Conservation (phyloP, 148 eudicot species). For the Nyssa sinensis region DNA sequence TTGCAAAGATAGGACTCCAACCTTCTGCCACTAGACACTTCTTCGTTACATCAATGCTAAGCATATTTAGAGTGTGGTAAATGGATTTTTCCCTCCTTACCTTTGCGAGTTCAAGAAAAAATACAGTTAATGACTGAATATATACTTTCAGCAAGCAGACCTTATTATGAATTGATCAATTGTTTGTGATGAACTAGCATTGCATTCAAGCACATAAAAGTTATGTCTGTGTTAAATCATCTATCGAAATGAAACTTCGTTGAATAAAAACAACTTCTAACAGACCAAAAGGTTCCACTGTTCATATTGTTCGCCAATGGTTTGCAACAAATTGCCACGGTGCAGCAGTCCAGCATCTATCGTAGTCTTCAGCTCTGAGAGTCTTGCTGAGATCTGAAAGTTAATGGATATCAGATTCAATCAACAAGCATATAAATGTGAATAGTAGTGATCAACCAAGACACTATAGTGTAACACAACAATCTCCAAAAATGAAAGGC, state of each 20-base stretch:
- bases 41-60: constrained; percentile 94
- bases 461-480: neutral
- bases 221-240: neutral
- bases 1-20: constrained; percentile 94
- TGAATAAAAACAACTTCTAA: neutral
- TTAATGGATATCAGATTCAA: constrained; percentile 5
- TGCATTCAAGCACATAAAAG: neutral
- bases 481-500: neutral
- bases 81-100: constrained; percentile 86
- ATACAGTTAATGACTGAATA: constrained; percentile 7
- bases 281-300: constrained; percentile 84
- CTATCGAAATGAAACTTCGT: constrained; percentile 5
- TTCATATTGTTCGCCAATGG: constrained; percentile 78
- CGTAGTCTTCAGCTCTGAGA: constrained; percentile 81
- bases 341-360: constrained; percentile 77
- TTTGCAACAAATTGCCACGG: constrained; percentile 67
- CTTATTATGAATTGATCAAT: neutral
- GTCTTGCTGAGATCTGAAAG: constrained; percentile 74
- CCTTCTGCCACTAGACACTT: constrained; percentile 99
- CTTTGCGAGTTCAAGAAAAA: constrained; percentile 28
- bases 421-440: neutral
- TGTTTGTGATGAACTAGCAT: neutral
- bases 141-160: neutral
- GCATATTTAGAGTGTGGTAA: constrained; percentile 95
- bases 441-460: neutral